phyloP scores from a whole-genome alignment of 2,329 filamentous ascomycete species.

The Coleophoma crateriformis region DNA sequence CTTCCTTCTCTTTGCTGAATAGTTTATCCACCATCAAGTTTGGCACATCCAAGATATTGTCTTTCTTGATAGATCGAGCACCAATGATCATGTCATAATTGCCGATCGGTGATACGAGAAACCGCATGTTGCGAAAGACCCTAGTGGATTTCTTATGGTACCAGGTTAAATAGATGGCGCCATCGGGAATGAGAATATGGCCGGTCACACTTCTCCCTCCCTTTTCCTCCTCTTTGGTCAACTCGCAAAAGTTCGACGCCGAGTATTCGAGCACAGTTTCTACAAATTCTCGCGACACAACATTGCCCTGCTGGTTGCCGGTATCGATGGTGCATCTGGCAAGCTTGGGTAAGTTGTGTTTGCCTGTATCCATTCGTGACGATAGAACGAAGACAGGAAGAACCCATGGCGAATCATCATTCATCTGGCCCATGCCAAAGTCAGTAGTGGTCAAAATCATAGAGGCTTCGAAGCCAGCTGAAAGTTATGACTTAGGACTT shows the following conservation, averaged over 20 bases:
- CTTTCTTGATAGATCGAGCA: slow-evolving; percentile 4
- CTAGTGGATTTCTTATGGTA: slow-evolving; percentile 5
- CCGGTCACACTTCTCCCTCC: slow-evolving; percentile 1
- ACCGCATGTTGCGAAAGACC: slow-evolving; percentile 7
- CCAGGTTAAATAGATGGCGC: slow-evolving; percentile 6
- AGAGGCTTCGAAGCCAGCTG: too few relatives aligned
- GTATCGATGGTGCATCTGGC: slow-evolving; percentile 6
- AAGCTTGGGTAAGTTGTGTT: not conserved
- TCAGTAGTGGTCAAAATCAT: too few relatives aligned
- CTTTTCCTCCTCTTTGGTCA: not conserved
- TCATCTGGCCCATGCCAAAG: not conserved
- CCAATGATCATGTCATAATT: slow-evolving; percentile 8
- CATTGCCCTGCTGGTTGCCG: slow-evolving; percentile 5
- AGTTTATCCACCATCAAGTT: not conserved
- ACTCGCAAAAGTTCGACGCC: not conserved
- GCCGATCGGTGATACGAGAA: slow-evolving; percentile 3
- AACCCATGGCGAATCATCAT: not conserved
- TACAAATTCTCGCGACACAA: slow-evolving; percentile 5
- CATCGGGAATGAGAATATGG: slow-evolving; percentile 1
- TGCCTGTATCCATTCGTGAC: not conserved
- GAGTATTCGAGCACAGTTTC: not conserved
- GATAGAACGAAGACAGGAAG: not conserved
- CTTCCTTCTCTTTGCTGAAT: not conserved
- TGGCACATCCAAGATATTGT: slow-evolving; percentile 4
- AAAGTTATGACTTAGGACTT: too few relatives aligned